Base-by-base conservation (phyloP, 2,329 filamentous ascomycete species). In the Clonostachys byssicola region DNA sequence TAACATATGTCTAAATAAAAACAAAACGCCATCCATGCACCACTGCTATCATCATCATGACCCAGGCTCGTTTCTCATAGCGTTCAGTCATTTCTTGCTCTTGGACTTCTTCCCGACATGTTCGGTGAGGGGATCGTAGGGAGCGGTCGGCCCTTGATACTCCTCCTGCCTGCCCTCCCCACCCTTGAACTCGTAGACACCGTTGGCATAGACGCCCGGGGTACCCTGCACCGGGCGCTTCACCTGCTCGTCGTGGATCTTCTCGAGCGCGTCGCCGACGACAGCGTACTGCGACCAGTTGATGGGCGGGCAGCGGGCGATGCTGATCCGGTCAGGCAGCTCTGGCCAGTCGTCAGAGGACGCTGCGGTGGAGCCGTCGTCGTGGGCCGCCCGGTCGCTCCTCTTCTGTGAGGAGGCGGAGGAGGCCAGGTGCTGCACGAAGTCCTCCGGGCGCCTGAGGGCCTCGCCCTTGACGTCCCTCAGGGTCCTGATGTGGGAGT, bases 221-320 rank as follows among this genome's bases (percentile, higher is more conserved):
- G 62, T 63, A 2, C 81, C 81, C 39, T 77, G 73, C 9, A 67
- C 70, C 2, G 90, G 91, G 46, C 80, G 78, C 43, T 72, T 68
- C 45, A 84, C 70, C 67, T 96, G 91, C 60, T 95, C 88, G 44
- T 83, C 79, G 63, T 96, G 92, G 52, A 96, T 73, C 62, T 84
- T 88, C 65, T 96, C 90, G 35, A 96, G 74, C 2, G 89, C 82
- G 18, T 67, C 62, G 43, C 90, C 92, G 4, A 94, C 83, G n/a
- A 96, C 77, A 56, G 89, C 89, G 65, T 97, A 97, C 61, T 96
- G 92, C 12, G 85, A 82, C 92, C 92, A 97, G 71, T 96, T 96
- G 60, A 97, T 85, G 9, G 89, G 87, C 9, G 92, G 92, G 69
- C 86, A 90, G 39, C 92, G 84, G 23, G 95, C 85, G 1, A 97